Percentiles rank a stretch among this genome's conserved stretches.
phyloP scores from a whole-genome alignment of 2,329 filamentous ascomycete genomes.

The Cercospora sp. region DNA sequence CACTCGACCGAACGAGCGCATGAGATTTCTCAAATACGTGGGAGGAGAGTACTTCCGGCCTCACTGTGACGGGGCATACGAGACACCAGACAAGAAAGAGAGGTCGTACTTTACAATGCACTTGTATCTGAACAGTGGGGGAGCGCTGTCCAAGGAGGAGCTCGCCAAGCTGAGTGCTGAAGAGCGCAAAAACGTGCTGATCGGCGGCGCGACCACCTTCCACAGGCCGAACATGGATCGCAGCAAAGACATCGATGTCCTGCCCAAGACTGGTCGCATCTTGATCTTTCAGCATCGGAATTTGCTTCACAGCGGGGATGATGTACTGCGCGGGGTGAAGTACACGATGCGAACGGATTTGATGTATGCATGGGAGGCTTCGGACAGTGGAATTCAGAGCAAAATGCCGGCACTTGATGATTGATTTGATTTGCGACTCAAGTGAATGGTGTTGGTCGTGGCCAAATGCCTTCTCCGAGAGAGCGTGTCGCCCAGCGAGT shows the following conservation, averaged over 20 bases:
- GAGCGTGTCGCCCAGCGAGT: background rate
- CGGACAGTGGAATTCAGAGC: conserved; percentile 18
- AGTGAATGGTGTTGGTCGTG: background rate
- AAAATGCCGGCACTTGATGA: conserved; percentile 19
- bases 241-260: conserved; percentile 44
- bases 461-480: background rate
- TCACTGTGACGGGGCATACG: conserved; percentile 68
- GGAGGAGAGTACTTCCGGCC: conserved; percentile 72
- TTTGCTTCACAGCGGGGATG: conserved; percentile 56
- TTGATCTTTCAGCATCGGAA: conserved; percentile 58
- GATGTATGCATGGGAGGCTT: conserved; percentile 48
- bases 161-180: conserved; percentile 27
- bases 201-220: conserved; percentile 59
- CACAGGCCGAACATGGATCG: conserved; percentile 36
- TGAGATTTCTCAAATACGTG: conserved; percentile 73
- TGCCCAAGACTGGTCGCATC: conserved; percentile 53
- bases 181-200: conserved; percentile 39
- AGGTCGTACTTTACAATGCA: conserved; percentile 57
- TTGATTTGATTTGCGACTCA: background rate
- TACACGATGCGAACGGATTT: conserved; percentile 59
- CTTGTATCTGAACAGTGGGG: conserved; percentile 45
- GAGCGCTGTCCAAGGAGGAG: conserved; percentile 18
- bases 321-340: conserved; percentile 55
- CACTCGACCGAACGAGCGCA: conserved; percentile 65
- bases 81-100: conserved; percentile 55